Evolutionary conservation across 345 rosid genomes (phyloP), one percentile per base, ranked within the genome.

Genomic region (Lepidium aucheri): DNA sequence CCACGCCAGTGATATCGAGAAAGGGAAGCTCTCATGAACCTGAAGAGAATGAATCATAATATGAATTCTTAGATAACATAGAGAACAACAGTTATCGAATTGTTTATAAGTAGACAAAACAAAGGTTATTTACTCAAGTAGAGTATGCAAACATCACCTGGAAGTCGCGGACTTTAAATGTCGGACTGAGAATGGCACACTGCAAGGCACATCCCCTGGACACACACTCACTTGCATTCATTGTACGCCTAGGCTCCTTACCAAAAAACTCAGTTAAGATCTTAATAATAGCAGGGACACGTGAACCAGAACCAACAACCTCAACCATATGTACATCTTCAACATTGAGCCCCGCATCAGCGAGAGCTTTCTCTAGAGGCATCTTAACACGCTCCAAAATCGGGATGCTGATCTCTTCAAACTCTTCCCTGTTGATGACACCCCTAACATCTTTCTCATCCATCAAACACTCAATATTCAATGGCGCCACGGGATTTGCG

Each of bases 201-300:
- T 94, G 80, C 69, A 94, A 74, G 60, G 99, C 97, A 60, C 84
- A 81, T 3, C 97, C 99, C 57, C 87, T 85, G 0, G 97, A 84
- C 49, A 94, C 97, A 76, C 97, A 91, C 80, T 94, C 99, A 68
- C 96, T 94, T 4, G 99, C 96, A 79, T 94, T 94, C 99, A 94
- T 88, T 14, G 97, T 88, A 11, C 95, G 87, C 70, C 96, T 82
- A 3, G 97, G 97, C 77, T 91, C 99, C 78, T 94, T 94, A 13
- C 99, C 95, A 32, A 94, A 94, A 75, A 94, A 88, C 41, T 91
- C 97, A 0, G 96, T 82, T 53, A 94, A 47, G 44, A 94, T 90
- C 78, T 82, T 94, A 26, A 87, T 69, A 14, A 94, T 63, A 16
- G 99, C 81, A 62, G 99, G 99, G 26, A 91, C 74, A 5, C 97